Evolutionary conservation across 768 basidiomycete genomes (phyloP).

Genomic region (Suillus subluteus): DNA sequence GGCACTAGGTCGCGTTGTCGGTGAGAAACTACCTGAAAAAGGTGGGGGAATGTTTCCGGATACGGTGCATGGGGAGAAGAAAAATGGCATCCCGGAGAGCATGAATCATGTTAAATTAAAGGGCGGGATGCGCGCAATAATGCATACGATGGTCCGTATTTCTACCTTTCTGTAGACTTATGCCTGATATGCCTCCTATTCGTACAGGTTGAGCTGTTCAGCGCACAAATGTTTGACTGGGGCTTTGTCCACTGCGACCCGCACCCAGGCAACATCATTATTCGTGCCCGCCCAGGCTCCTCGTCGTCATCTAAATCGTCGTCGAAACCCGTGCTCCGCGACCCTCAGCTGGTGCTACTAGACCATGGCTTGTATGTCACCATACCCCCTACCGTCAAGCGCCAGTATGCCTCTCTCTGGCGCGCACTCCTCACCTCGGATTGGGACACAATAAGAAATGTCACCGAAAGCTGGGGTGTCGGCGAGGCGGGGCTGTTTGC

Average conservation of each 20-base stretch:
- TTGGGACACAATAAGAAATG: conserved; percentile 50
- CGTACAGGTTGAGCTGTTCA: conserved; percentile 66
- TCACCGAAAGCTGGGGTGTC: conserved; percentile 68
- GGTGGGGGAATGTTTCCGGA: conserved; percentile 7
- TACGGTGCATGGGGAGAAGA: neutral
- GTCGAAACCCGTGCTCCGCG: conserved; percentile 45
- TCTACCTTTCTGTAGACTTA: neutral
- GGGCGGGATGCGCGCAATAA: conserved; percentile 66
- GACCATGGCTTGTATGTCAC: conserved; percentile 92
- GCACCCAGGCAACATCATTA: conserved; percentile 79
- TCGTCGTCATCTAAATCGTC: neutral
- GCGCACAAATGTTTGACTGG: conserved; percentile 90
- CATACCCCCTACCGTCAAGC: conserved; percentile 65
- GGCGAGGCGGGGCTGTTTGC: conserved; percentile 74
- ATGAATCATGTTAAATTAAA: conserved; percentile 36
- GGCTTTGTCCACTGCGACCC: conserved; percentile 87
- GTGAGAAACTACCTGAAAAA: conserved; percentile 33
- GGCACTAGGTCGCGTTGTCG: conserved; percentile 62
- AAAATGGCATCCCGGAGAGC: conserved; percentile 4
- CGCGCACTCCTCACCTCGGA: conserved; percentile 61
- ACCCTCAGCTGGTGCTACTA: conserved; percentile 76
- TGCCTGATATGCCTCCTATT: neutral
- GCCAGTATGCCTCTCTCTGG: conserved; percentile 83
- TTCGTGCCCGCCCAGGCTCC: conserved; percentile 48
- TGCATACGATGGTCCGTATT: conserved; percentile 69